Evolutionary conservation across 2,329 filamentous ascomycete species (phyloP), one percentile per base, ranked within the genome.

Genomic region (Ceratocystis harringtonii): DNA sequence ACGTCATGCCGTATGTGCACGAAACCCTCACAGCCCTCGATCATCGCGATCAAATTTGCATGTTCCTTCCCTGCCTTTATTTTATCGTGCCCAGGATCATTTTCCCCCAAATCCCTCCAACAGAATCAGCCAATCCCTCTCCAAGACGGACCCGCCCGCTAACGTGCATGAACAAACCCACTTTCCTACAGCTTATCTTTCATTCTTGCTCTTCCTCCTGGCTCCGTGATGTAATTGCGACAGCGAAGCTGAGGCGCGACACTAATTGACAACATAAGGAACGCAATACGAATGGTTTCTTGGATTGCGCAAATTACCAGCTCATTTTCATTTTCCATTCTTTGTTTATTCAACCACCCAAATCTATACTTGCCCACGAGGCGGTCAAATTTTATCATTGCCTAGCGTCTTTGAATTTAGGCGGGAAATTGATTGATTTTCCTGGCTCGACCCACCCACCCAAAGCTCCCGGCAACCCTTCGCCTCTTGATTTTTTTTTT

Each of bases 381-480:
- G 32, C 28, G 6, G 19, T 7, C 5, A 58, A 58, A 58, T 32
- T 58, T 58, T 36, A 8, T 28, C 1, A 12, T n/a, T 15, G 15
- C 15, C 28, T 36, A 25, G 15, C n/a, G 25, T 57, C 30, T 22
- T 36, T 58, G 2, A 32, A 32, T 12, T 58, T 58, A 3, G 28
- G 28, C n/a, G 28, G 6, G 15, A 58, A 41, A 12, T 15, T 41
- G 36, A 12, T 58, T 36, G 28, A 36, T 58, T 36, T 36, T 36
- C 55, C 32, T 58, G n/a, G 55, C 55, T 36, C 28, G 55, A 58
- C 55, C 55, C 55, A 58, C 55, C 55, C 17, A 58, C 55, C 55
- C 17, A 22, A 19, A 36, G 8, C 55, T 36, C 55, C 28, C 28
- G n/a, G 8, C 15, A 58, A 19, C 28, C 55, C 55, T 36, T 41